Conservation (phyloP, 164 flowering plant species). For the Litsea cubeba region DNA sequence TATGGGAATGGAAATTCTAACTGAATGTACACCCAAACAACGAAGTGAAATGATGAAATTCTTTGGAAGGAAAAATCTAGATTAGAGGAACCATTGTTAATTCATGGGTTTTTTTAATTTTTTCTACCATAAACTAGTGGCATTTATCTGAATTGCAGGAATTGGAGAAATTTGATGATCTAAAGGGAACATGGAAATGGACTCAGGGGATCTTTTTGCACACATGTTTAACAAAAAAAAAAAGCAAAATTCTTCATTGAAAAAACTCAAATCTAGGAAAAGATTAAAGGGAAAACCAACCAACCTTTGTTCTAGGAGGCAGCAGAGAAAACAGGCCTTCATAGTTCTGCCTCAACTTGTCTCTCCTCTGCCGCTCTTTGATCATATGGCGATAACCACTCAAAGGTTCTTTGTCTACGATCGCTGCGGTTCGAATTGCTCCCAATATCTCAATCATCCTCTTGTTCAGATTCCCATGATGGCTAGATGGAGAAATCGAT, state of each 20-base stretch:
- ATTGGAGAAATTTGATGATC: no score
- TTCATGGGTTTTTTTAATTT: no score
- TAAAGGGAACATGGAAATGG: no score
- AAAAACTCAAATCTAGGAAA: background rate
- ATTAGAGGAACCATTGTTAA: no score
- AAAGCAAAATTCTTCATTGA: no score
- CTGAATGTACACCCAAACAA: no score
- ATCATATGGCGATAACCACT: constrained; percentile 43
- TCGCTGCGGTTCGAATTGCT: constrained; percentile 10
- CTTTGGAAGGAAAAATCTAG: no score
- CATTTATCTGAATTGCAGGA: no score
- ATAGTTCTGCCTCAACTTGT: constrained; percentile 36
- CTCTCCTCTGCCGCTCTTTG: constrained; percentile 54
- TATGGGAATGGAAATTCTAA: background rate
- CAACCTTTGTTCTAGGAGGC: constrained; percentile 51
- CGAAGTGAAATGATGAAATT: no score
- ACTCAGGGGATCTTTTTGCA: background rate
- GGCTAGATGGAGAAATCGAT: background rate
- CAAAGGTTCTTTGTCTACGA: constrained; percentile 7
- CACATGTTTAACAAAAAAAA: background rate
- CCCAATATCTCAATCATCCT: constrained; percentile 26
- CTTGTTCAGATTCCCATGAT: constrained; percentile 2
- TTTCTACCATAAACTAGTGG: no score
- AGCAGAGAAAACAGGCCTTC: constrained; percentile 34
- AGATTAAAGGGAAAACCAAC: background rate